Base-by-base conservation (phyloP, 805 yeast genomes). In the Saccharomycopsis lassenensis region DNA sequence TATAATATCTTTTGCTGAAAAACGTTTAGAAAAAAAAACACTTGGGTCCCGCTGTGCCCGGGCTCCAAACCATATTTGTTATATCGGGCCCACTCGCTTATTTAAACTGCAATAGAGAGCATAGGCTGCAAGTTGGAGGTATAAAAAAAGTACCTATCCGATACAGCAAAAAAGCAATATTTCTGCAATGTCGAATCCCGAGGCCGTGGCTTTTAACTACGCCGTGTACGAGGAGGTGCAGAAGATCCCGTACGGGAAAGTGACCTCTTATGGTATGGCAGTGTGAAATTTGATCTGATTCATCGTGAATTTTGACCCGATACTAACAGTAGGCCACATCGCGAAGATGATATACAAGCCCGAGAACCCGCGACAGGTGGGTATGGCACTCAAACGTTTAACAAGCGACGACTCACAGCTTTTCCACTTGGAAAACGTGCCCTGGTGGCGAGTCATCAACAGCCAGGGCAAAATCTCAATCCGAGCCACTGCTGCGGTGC, bases 371-470 rank as follows among this genome's bases (percentile, higher is more conserved):
- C 61, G 94, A 4, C 85, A 73, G 41, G 91, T 81, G 1, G 94
- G 94, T 0, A 66, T 68, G 22, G 70, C 86, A 0, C 57, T 82
- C 41, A 82, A 81, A 53, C 59, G 68, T 31, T 59, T 73, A 10
- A 62, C 65, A 1, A 22, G 48, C 29, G 24, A 39, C 4, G 43
- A 41, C 11, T 26, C 31, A 15, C 42, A 40, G 5, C 47, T 46
- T 23, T 56, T 55, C 45, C 55, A 57, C 36, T 34, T 48, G 7
- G 53, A 46, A 2, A 58, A 57, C 7, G 67, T 80, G 10, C 89
- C 89, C 3, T 82, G 93, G 93, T 81, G 89, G 89, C 56, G 93
- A 24, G 81, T 82, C 1, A 59, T 82, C 7, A 65, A 69, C 17
- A 61, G 80, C n/a, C 56, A 69, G 12, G 91, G 91, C 0, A 59